Evolutionary conservation across 2,329 filamentous ascomycete genomes (phyloP).

Genomic region (Pseudogymnoascus verrucosus): DNA sequence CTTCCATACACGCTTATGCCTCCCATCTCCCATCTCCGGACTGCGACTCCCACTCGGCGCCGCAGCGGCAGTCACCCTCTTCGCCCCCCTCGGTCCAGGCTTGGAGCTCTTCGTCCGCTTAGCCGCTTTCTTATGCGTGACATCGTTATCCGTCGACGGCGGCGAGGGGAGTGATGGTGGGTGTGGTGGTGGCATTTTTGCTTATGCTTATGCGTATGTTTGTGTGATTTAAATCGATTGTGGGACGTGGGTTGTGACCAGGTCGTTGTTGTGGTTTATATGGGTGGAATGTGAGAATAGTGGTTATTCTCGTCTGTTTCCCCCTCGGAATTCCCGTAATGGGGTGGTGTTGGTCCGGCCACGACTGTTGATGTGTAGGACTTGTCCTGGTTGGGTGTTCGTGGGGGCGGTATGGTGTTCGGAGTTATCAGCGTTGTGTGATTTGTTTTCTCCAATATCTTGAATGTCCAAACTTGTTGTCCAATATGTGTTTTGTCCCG

Average conservation of each 20-base stretch:
- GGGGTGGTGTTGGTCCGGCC: not conserved
- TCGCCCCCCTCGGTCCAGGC: not conserved
- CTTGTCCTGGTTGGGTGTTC: not conserved
- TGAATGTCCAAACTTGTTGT: not conserved
- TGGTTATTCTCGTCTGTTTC: not conserved
- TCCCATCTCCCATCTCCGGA: conserved; percentile 33
- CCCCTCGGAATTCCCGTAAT: not conserved
- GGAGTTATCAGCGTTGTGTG: not conserved
- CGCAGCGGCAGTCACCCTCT: not conserved
- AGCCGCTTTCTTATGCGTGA: not conserved
- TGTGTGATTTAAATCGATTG: not conserved
- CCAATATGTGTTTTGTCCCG: not conserved
- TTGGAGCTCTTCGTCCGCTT: not conserved
- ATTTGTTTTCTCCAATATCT: not conserved
- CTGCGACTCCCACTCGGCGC: not conserved
- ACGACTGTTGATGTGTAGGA: not conserved
- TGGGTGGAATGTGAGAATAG: not conserved
- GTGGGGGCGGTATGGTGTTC: too few species aligned
- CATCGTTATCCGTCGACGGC: not conserved
- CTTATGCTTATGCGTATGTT: not conserved
- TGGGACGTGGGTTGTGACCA: not conserved
- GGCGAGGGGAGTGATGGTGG: not conserved
- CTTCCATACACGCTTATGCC: conserved; percentile 60
- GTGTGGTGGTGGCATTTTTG: not conserved
- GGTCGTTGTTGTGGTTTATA: not conserved